These are phyloP conservation scores for Cryphonectria japonica DNA, from an alignment of 2,329 filamentous ascomycete species.

Conservation along the genomic window DNA sequence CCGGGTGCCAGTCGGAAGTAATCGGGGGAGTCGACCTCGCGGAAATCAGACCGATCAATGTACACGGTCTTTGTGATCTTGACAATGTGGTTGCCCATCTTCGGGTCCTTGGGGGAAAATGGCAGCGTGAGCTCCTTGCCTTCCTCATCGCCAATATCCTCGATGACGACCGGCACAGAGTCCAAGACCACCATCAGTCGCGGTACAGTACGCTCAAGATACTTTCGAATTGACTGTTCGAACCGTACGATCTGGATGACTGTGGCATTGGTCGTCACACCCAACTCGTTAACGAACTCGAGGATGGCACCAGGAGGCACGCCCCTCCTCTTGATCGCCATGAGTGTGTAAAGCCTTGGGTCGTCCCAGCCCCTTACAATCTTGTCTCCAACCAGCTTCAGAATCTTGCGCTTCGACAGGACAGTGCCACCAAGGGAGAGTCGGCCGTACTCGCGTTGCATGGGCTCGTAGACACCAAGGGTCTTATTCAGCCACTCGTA, in stretches of 20 bases:
- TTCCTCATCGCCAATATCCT: constrained; percentile 73
- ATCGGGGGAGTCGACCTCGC: constrained; percentile 66
- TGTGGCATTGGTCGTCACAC: constrained; percentile 80
- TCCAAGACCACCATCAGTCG: constrained; percentile 89
- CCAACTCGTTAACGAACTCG: constrained; percentile 88
- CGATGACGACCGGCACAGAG: constrained; percentile 80
- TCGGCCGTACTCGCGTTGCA: constrained; percentile 75
- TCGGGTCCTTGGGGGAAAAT: constrained; percentile 53
- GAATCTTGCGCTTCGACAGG: constrained; percentile 83
- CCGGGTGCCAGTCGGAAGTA: constrained; percentile 74
- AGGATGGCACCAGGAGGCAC: constrained; percentile 87
- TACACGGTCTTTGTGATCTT: constrained; percentile 67
- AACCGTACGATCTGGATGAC: constrained; percentile 83
- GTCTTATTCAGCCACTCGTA: constrained; percentile 90
- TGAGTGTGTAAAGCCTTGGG: constrained; percentile 85
- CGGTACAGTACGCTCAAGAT: constrained; percentile 86
- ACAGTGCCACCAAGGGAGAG: constrained; percentile 84
- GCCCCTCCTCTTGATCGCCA: constrained; percentile 80
- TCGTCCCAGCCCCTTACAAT: constrained; percentile 89
- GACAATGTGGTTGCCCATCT: constrained; percentile 41
- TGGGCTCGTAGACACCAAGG: constrained; percentile 83
- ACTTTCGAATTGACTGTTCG: constrained; percentile 81
- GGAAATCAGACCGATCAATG: constrained; percentile 73
- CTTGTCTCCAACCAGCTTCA: constrained; percentile 70
- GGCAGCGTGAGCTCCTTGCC: constrained; percentile 66